Conservation (phyloP, 1,284 basidiomycete genomes). For the Heterobasidion parviporum region DNA sequence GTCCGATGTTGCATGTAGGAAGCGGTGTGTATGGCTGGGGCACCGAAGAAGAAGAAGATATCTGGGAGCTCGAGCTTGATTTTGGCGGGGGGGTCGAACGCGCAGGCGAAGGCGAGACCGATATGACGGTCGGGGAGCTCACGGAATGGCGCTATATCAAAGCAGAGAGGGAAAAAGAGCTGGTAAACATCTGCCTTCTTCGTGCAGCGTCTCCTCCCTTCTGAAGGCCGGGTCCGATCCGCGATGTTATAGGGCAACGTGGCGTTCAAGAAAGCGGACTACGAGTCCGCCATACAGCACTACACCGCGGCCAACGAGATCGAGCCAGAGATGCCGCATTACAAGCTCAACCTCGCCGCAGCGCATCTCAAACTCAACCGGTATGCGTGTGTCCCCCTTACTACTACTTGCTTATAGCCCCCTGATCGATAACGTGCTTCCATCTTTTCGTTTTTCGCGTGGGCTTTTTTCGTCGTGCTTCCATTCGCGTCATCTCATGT, state of each 20-base stretch:
- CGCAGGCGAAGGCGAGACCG: slow-evolving; percentile 29
- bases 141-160: slow-evolving; percentile 63
- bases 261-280: slow-evolving; percentile 55
- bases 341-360: slow-evolving; percentile 64
- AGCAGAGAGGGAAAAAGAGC: slow-evolving; percentile 61
- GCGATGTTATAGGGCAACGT: slow-evolving; percentile 41
- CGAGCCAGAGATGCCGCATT: slow-evolving; percentile 63
- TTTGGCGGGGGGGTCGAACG: slow-evolving; percentile 48
- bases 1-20: slow-evolving; percentile 17
- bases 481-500: background rate
- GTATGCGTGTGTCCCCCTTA: slow-evolving; percentile 22
- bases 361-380: slow-evolving; percentile 57
- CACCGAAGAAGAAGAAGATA: slow-evolving; percentile 61
- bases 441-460: too few relatives aligned
- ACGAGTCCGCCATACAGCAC: slow-evolving; percentile 39
- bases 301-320: slow-evolving; percentile 52
- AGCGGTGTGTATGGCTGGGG: slow-evolving; percentile 61
- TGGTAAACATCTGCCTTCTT: slow-evolving; percentile 26
- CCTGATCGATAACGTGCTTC: background rate
- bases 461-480: background rate
- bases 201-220: background rate
- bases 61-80: slow-evolving; percentile 62
- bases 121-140: slow-evolving; percentile 59
- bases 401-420: background rate
- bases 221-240: too few relatives aligned